Base-by-base conservation (phyloP, 1,284 basidiomycete species). In the Pholiota adiposa region DNA sequence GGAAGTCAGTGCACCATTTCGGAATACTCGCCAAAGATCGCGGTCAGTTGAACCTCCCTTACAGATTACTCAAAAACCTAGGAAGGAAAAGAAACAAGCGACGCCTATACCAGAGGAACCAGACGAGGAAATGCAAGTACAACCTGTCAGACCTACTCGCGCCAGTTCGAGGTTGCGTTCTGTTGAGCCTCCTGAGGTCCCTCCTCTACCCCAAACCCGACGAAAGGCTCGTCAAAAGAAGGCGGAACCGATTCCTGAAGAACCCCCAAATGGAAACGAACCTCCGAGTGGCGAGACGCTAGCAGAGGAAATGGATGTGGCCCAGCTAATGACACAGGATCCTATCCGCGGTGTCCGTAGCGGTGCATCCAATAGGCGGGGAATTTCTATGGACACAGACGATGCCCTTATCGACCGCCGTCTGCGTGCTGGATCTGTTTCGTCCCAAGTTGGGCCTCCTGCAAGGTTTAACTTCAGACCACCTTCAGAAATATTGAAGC, bases 301-400 rank as follows among this genome's bases (percentile, higher is more conserved):
- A 3, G 64, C 54, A n/a, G 72, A 73, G 34, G 69, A 74, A 54
- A 54, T 51, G 54, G 62, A 66, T 34, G 69, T 73, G 18, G 69
- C 67, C 38, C 64, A 70, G 1, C 25, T 69, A 11, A 52, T 70
- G 8, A 63, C 64, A 8, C 41, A 44, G 50, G 54, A 50, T 27
- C 31, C 9, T 27, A 12, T 23, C 11, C 51, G 41, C 21, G 9
- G 25, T 53, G 16, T 9, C 11, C 4, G 14, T 16, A 38, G 14
- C 31, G 31, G 5, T 33, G 27, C 54, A 19, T 18, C n/a, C 3
- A 29, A 27, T 25, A 51, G 43, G 44, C 54, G 59, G 33, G 53
- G 46, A 16, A 6, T 29, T 1, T 69, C 66, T 21, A 51, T 74
- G 52, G 73, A 73, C 11, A 69, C 70, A 1, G 75, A 77, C 44